Evolutionary conservation across 768 basidiomycete species (phyloP), one percentile per base, ranked within the genome.

Genomic region (Rhodosporidiobolus odoratus): DNA sequence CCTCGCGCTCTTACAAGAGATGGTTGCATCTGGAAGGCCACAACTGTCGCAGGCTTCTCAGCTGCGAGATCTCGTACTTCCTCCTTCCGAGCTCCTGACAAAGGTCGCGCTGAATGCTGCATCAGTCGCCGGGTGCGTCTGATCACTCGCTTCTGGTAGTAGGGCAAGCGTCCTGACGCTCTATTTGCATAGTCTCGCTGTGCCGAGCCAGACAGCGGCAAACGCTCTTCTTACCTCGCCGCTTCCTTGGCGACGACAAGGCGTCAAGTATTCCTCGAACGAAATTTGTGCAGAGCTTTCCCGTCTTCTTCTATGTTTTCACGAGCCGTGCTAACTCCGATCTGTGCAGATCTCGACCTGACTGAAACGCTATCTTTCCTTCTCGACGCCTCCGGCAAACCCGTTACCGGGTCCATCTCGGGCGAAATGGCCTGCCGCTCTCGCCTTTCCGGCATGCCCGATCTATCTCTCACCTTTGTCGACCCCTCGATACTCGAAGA

Each of bases 251-350:
- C 69, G 73, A 17, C 38, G 73, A 12, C 52, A 50, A 40, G 69
- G 69, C 16, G 65, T 74, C 66, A 71, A 71, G 60, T 68, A 74
- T 63, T 40, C 66, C 21, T 68, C 69, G 17, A 74, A 74, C 63
- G 73, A 74, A 57, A 68, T 74, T 32, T 74, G 72, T 68, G 2
- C 60, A n/a, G 70, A 53, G 37, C 23, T 35, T 37, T 30, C 25
- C 38, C 48, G 17, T 16, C 23, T n/a, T 23, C n/a, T n/a, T 23
- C 47, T 12, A 32, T 41, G 19, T 15, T 25, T 27, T 41, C 27
- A 15, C 27, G 19, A 7, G 2, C 35, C 16, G 27, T 16, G 32
- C 35, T 34, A 1, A 41, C 60, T 19, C 53, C 1, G 6, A 4
- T 0, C 35, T 34, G 43, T 43, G 56, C 73, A 74, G 69, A 74